Base-by-base conservation (phyloP, 768 basidiomycete genomes). In the Suillus hirtellus region DNA sequence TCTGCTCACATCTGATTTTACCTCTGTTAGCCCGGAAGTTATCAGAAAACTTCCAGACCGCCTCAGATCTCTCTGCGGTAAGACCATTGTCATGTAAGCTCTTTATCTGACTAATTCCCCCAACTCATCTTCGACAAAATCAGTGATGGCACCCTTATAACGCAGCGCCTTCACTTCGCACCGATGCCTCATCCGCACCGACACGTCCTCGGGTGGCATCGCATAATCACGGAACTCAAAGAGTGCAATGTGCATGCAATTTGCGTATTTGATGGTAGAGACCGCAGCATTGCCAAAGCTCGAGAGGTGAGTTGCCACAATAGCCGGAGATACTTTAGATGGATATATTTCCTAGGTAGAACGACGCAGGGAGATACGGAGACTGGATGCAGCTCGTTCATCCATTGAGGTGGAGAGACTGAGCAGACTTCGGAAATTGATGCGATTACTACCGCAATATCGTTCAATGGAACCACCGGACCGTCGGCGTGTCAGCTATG, bases 71-170 rank as follows among this genome's bases (percentile, higher is more conserved):
- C 73, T 95, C 60, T 67, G 76, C 37, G 91, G 89, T 56, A 91
- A 87, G 77, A 89, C 78, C 37, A 78, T 95, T 60, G 89, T 89
- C 59, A 85, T 95, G 92, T 93, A 75, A 74, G 85, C 43, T 34
- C 46, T 15, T 10, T 11, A 52, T n/a, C 44, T 17, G 37, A n/a
- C 40, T 52, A 43, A 52, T 50, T 58, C 4, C 60, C 34, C 55
- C 58, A 54, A 46, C 64, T 65, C 62, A 63, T 47, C 46, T 56
- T 63, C 49, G 17, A 59, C 55, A 60, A 24, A 60, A 11, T 58
- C 68, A 94, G 93, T 50, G 93, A 95, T 81, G 93, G 88, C 53
- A 95, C 92, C 8, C 87, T 95, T 62, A 82, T 95, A 70, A 95
- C 92, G 0, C 91, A 92, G 70, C 85, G 92, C 27, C 81, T 93